A percentile compares a stretch with the other conserved stretches of the same genome.
phyloP scores from a whole-genome alignment of 1,139 yeast species.

The Geotrichum candidum region DNA sequence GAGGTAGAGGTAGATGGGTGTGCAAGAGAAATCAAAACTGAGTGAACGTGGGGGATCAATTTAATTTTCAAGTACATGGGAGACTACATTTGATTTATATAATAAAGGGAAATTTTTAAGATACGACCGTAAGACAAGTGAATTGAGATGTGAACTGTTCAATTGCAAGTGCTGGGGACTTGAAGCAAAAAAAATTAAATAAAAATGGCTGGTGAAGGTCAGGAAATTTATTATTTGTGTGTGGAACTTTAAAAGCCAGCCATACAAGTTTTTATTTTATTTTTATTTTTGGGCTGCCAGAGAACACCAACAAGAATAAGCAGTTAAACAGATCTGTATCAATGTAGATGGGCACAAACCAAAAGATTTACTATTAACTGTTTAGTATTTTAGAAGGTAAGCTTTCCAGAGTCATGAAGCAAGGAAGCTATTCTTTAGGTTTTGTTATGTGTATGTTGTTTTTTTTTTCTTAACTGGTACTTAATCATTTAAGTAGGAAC shows the following conservation, averaged over 20 bases:
- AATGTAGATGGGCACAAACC: no score
- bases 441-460: no score
- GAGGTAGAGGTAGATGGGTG: not conserved
- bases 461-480: no score
- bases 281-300: not conserved
- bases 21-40: not conserved
- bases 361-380: no score
- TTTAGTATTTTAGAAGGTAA: no score
- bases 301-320: not conserved
- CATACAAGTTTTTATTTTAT: not conserved
- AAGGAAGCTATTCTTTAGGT: no score
- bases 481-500: not conserved
- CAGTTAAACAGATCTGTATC: not conserved
- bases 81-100: not conserved
- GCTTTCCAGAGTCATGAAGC: no score
- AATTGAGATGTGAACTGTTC: not conserved
- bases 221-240: not conserved
- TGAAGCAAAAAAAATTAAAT: not conserved
- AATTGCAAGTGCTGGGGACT: not conserved
- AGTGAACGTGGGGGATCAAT: no score
- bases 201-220: constrained; percentile 5
- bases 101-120: not conserved
- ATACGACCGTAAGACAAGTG: not conserved
- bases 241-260: not conserved
- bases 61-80: not conserved